Percentiles rank a stretch among this genome's conserved stretches.
Conservation (phyloP, 108 stramenopile species). For the Discostella stelligeroides region DNA sequence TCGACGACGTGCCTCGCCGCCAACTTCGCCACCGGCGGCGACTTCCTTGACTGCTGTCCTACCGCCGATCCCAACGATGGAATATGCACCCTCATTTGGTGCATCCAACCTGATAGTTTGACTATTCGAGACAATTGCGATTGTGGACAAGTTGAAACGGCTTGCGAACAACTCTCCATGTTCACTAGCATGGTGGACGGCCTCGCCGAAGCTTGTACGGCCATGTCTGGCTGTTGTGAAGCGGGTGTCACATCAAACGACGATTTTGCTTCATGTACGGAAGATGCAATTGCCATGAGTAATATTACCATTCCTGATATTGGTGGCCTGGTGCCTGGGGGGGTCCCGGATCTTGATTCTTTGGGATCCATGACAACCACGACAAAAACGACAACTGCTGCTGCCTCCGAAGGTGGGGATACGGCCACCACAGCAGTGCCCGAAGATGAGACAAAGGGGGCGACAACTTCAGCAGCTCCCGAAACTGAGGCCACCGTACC, state of each 20-base stretch:
- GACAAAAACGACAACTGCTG: not conserved
- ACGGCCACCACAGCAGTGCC: not conserved
- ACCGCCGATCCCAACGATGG: not conserved
- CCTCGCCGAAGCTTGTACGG: not conserved
- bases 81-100: slow-evolving; percentile 16
- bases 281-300: not conserved
- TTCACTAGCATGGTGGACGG: not conserved
- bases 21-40: not conserved
- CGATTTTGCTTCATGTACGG: not conserved
- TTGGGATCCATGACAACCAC: not conserved
- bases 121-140: not conserved
- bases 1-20: slow-evolving; percentile 4
- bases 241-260: not conserved
- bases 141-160: not conserved
- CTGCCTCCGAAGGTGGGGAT: not conserved
- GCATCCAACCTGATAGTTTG: not conserved
- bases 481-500: too few species aligned
- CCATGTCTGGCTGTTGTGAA: not conserved
- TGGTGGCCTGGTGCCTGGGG: not conserved
- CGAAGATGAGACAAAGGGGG: not conserved
- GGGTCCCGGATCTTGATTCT: not conserved
- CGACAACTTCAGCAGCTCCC: too few species aligned
- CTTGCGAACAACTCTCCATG: not conserved
- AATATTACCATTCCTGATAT: not conserved
- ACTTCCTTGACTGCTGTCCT: slow-evolving; percentile 9